Base-by-base conservation (phyloP, 164 flowering plant species). In the Stephania cephalantha region DNA sequence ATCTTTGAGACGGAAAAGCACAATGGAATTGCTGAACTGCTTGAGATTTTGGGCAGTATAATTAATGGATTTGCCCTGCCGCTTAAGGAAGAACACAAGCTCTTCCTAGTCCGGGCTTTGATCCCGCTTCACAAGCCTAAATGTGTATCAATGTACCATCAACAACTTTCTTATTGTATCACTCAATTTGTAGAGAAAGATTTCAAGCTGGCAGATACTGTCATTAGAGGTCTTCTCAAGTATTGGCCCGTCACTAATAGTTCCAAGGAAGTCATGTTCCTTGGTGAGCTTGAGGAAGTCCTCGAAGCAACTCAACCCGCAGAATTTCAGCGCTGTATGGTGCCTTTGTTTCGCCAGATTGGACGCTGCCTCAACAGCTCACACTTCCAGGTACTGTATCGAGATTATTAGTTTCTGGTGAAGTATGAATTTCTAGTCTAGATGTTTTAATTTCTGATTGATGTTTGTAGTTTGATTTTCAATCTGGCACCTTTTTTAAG, bases 31-130 rank as follows among this genome's bases (percentile, higher is more conserved):
- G 94, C 94, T 3, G 92, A 91, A 71, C 77, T 91, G 84, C 89
- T 91, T 67, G 97, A 91, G 81, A 90, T 90, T 53, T 76, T 90
- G 78, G 94, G 94, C 20, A 90, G 94, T 73, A 86, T 90, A 69
- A 89, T 91, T 52, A 91, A 90, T 78, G 97, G 97, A 45, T 91
- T 91, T 78, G 97, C 97, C 53, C 81, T 91, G 86, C 95, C 94
- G 25, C 81, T 90, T 74, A 90, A 90, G 83, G 94, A 90, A 85
- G 94, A 90, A 80, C 94, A 90, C 85, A 90, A 88, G 85, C 89
- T 89, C 13, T 91, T 91, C 71, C 91, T 91, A 75, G 88, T 86
- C 30, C 88, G 94, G 25, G 93, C 91, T 13, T 76, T 92, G 85
- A 84, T 92, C 58, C 97, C 97, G 11, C 89, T 92, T 71, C 97